Percentiles rank a stretch among this genome's conserved stretches.
phyloP scores from a whole-genome alignment of 2,329 filamentous ascomycete genomes.

The Colletotrichum magnum region DNA sequence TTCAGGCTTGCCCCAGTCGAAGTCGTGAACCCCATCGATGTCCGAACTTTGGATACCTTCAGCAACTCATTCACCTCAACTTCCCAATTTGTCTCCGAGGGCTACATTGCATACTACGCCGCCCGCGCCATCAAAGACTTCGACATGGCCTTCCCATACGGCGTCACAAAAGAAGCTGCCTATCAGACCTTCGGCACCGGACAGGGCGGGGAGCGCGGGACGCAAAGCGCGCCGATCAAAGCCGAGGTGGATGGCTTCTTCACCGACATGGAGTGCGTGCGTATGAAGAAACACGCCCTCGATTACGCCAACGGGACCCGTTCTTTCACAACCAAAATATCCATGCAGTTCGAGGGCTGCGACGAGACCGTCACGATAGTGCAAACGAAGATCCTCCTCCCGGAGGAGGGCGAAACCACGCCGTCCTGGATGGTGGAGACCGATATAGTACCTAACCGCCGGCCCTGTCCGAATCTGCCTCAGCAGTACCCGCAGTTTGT shows the following conservation, averaged over 20 bases:
- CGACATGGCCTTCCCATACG: slow-evolving; percentile 27
- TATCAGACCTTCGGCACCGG: slow-evolving; percentile 26
- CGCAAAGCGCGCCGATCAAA: slow-evolving; percentile 3
- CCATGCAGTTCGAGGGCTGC: slow-evolving; percentile 2
- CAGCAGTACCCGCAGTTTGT: slow-evolving; percentile 16
- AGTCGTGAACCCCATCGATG: neutral
- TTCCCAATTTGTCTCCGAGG: neutral
- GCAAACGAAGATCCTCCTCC: neutral
- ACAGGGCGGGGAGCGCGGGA: slow-evolving; percentile 5
- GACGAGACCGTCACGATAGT: neutral
- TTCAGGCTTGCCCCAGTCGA: slow-evolving; percentile 8
- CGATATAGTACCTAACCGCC: neutral
- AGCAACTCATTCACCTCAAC: neutral
- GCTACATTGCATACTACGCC: slow-evolving; percentile 15
- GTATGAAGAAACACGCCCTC: neutral
- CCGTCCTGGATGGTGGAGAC: slow-evolving; percentile 1
- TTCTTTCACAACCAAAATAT: neutral
- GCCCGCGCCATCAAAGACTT: slow-evolving; percentile 16
- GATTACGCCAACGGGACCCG: neutral
- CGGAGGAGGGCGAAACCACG: neutral
- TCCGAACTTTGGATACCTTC: slow-evolving; percentile 12
- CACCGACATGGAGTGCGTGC: slow-evolving; percentile 2
- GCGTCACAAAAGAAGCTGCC: slow-evolving; percentile 3
- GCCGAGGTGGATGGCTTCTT: slow-evolving; percentile 17
- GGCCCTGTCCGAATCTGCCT: slow-evolving; percentile 18